Base-by-base conservation (phyloP, 768 basidiomycete genomes). In the Plicaturopsis crispa region DNA sequence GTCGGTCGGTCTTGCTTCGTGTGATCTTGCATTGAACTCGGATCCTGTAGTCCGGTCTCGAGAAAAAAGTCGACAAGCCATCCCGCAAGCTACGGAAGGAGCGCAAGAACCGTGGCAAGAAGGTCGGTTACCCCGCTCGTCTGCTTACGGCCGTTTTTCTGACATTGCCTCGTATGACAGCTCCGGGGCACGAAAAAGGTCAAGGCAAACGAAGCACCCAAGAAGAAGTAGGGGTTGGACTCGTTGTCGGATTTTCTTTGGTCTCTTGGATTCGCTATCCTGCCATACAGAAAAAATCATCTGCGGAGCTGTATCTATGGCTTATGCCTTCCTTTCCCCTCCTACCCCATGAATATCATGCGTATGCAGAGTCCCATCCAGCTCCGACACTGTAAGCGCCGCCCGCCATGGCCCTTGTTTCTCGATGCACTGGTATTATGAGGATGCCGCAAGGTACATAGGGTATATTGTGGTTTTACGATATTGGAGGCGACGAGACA, bases 91-190 rank as follows among this genome's bases (percentile, higher is more conserved):
- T 98, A 66, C 84, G 96, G 66, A 97, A 98, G 73, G 94, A 98
- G 74, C 81, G 96, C 56, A 99, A 99, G 80, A 99, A 99, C 71
- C 83, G 94, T 61, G 78, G 86, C 46, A 99, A 99, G 86, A 98
- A 97, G 83, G 93, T 90, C 33, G n/a, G 65, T 52, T 36, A 21
- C 19, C n/a, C n/a, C n/a, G n/a, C n/a, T n/a, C n/a, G n/a, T n/a
- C n/a, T n/a, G n/a, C n/a, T n/a, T n/a, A n/a, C n/a, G n/a, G n/a
- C n/a, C n/a, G n/a, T n/a, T n/a, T 50, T 28, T 22, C 43, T 51
- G 23, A 54, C 30, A 21, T 41, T 33, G n/a, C 23, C 23, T 40
- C 41, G 35, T 37, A 44, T 41, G 11, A n/a, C 52, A 97, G 92
- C 66, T 92, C 68, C 88, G 93, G 57, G 93, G 94, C 53, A 92